Evolutionary conservation across 2,329 filamentous ascomycete genomes (phyloP).

Genomic region (Colletotrichum cereale): DNA sequence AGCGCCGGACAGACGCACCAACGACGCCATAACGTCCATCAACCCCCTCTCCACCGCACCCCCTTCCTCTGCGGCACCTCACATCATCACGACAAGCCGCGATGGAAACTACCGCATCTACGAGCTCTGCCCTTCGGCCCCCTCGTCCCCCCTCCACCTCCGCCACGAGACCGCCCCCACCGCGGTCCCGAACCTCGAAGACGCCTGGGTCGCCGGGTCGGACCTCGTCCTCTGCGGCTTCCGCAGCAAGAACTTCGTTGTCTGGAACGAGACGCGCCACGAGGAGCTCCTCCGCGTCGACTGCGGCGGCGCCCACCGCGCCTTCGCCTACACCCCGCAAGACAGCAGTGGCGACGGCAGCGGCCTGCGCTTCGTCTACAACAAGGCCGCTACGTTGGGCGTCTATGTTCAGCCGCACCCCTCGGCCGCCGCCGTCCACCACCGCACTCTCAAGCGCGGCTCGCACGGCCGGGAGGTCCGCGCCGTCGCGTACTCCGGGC

Average conservation of each 20-base stretch:
- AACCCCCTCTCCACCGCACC: constrained; percentile 55
- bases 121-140: constrained; percentile 48
- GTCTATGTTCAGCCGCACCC: constrained; percentile 58
- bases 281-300: constrained; percentile 78
- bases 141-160: constrained; percentile 63
- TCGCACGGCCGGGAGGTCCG: constrained; percentile 88
- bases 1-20: constrained; percentile 56
- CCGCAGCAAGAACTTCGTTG: constrained; percentile 80
- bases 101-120: constrained; percentile 82
- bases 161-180: constrained; percentile 78
- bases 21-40: constrained; percentile 79
- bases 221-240: constrained; percentile 85
- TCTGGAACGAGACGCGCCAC: constrained; percentile 82
- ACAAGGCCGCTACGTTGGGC: constrained; percentile 70
- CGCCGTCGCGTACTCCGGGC: constrained; percentile 59
- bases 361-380: constrained; percentile 75
- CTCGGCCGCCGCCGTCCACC: constrained; percentile 41
- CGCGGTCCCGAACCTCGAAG: constrained; percentile 82
- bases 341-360: constrained; percentile 45
- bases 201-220: constrained; percentile 68
- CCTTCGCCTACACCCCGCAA: constrained; percentile 67
- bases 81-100: constrained; percentile 79
- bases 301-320: constrained; percentile 87
- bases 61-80: constrained; percentile 43
- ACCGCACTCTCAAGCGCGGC: constrained; percentile 72